Base-by-base conservation (phyloP, 176 grass and related monocot genomes). In the Oryza australiensis region DNA sequence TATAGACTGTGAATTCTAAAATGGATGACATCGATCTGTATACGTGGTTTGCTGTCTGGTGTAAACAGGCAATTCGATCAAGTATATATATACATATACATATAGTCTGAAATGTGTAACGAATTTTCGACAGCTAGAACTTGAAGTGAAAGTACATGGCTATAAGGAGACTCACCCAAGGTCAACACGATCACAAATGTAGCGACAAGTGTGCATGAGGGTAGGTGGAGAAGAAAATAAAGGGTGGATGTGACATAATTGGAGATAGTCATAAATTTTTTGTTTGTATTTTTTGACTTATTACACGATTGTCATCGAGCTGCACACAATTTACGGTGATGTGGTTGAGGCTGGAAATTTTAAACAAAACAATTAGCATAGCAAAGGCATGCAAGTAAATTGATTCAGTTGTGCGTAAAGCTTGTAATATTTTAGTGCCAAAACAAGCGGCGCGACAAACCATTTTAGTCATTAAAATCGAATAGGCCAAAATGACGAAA, bases 161-260 rank as follows among this genome's bases (percentile, higher is more conserved):
- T 55, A 2, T 20, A 0, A 18, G 20, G 9, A 14, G 49, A 42
- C 41, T 20, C 32, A 18, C 29, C 6, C 7, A 18, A 66, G 42
- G 57, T 85, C 78, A 77, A 28, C 60, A 35, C n/a, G 14, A 29
- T 38, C 37, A 29, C 15, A 26, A 26, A 26, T 59, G 27, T 1
- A 15, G 34, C 45, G 59, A 82, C 66, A 82, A 33, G 78, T 89
- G 60, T 43, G 9, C 57, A 30, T 0, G 2, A 77, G 78, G 78
- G 73, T 86, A 82, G 78, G 88, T 82, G 78, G 77, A 3, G 30
- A 63, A 33, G 37, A 33, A 30, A 33, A 0, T 18, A 16, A 10
- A 16, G 0, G 7, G 22, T 28, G 7, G 82, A 60, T 14, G 73
- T n/a, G 83, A 86, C 66, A 60, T 5, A 60, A 60, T 60, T 60